These are phyloP conservation scores for Phanerochaete sordida DNA, from an alignment of 768 basidiomycete genomes.

Conservation along the genomic window DNA sequence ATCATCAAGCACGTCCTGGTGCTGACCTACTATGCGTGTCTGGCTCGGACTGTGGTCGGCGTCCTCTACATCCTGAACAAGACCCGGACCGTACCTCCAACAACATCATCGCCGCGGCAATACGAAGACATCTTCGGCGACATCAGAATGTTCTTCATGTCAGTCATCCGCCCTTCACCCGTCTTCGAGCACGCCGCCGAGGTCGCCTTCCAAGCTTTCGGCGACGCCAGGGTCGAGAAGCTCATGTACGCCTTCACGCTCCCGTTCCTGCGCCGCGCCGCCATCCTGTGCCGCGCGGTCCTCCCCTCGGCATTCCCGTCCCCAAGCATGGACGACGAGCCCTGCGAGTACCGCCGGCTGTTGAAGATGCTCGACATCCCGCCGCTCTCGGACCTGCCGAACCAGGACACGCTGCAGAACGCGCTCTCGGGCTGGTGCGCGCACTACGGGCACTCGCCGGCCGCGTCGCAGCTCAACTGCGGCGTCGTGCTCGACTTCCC, in stretches of 20 bases:
- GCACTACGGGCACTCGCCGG: constrained; percentile 81
- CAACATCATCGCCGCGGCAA: constrained; percentile 45
- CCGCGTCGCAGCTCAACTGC: constrained; percentile 74
- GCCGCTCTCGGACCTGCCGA: constrained; percentile 70
- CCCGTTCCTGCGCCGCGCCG: constrained; percentile 86
- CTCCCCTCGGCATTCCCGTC: constrained; percentile 62
- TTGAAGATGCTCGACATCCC: constrained; percentile 76
- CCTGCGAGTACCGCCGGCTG: constrained; percentile 77
- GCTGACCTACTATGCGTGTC: constrained; percentile 85
- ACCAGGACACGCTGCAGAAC: constrained; percentile 84
- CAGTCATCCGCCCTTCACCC: constrained; percentile 84
- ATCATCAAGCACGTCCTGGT: constrained; percentile 87
- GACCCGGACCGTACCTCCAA: constrained; percentile 42
- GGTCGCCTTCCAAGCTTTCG: constrained; percentile 73
- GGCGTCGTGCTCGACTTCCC: constrained; percentile 83
- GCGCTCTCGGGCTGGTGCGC: constrained; percentile 89
- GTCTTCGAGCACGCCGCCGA: constrained; percentile 84
- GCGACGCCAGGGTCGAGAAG: constrained; percentile 82
- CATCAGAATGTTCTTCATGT: constrained; percentile 87
- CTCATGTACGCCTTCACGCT: constrained; percentile 84
- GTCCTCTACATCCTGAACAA: constrained; percentile 81
- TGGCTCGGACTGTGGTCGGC: constrained; percentile 83
- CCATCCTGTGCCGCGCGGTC: constrained; percentile 79
- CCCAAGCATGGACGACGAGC: constrained; percentile 38
- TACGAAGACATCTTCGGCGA: constrained; percentile 80